phyloP scores from a whole-genome alignment of 345 rosid genomes.

The Bruguiera parviflora region DNA sequence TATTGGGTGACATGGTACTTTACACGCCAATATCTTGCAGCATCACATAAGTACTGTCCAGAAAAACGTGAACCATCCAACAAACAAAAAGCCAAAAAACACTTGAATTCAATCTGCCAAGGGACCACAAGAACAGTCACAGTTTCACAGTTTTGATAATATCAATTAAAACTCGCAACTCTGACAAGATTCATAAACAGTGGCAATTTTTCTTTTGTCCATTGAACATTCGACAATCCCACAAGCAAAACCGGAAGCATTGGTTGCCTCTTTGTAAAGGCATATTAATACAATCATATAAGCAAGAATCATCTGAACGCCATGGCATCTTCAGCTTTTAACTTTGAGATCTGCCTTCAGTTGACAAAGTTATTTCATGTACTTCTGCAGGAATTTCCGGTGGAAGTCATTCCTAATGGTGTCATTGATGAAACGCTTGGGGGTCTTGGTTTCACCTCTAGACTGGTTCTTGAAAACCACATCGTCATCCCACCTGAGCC shows the following conservation, averaged over 20 bases:
- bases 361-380: constrained; percentile 63
- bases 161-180: no score
- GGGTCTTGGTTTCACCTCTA: constrained; percentile 87
- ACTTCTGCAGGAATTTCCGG: constrained; percentile 83
- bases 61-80: no score
- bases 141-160: no score
- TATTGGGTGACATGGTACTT: no score
- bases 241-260: not conserved
- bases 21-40: no score
- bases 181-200: no score
- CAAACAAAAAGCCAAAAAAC: no score
- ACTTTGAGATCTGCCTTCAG: not conserved
- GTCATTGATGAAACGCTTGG: constrained; percentile 97
- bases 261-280: not conserved
- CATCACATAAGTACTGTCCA: no score
- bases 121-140: no score
- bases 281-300: constrained; percentile 4
- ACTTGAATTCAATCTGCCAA: no score
- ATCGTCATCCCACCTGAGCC: constrained; percentile 95
- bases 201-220: no score
- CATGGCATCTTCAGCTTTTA: not conserved
- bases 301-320: not conserved
- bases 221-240: no score
- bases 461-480: constrained; percentile 98
- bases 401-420: constrained; percentile 95